phyloP scores from a whole-genome alignment of 345 rosid genomes.

The Dipteronia dyeriana region DNA sequence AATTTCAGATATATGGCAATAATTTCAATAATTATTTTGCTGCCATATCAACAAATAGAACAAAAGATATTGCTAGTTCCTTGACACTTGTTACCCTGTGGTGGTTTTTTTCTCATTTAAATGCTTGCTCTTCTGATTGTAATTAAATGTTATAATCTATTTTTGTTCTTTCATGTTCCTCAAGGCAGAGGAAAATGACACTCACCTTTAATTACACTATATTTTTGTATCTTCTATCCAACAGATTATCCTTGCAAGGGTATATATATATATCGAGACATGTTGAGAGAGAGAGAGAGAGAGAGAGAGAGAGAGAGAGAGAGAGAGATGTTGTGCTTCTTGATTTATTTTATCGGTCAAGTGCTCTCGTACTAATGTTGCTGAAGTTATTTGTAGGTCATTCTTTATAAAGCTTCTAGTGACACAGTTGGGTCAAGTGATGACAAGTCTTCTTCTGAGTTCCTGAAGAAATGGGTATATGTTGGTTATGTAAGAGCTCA shows the following conservation, averaged over 20 bases:
- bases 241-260: not conserved
- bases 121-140: not conserved
- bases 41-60: not conserved
- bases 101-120: not conserved
- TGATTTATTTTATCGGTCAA: not conserved
- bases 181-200: not conserved
- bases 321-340: not conserved
- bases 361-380: conserved; percentile 3
- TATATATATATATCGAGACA: too few relatives aligned
- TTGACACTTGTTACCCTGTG: not conserved
- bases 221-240: not conserved
- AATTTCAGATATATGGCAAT: not conserved
- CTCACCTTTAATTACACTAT: not conserved
- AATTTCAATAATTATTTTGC: not conserved
- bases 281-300: too few relatives aligned
- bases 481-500: conserved; percentile 83
- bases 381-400: conserved; percentile 52
- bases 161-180: not conserved
- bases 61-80: conserved; percentile 1
- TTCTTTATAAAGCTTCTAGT: conserved; percentile 68
- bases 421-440: conserved; percentile 37
- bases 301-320: too few relatives aligned
- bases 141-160: not conserved
- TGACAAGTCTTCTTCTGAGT: conserved; percentile 38
- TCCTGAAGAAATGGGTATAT: conserved; percentile 78